Percentiles rank a stretch among this genome's conserved stretches.
These are phyloP conservation scores for Hibiscus tridactylites DNA, from an alignment of 345 rosid genomes.

Conservation along the genomic window DNA sequence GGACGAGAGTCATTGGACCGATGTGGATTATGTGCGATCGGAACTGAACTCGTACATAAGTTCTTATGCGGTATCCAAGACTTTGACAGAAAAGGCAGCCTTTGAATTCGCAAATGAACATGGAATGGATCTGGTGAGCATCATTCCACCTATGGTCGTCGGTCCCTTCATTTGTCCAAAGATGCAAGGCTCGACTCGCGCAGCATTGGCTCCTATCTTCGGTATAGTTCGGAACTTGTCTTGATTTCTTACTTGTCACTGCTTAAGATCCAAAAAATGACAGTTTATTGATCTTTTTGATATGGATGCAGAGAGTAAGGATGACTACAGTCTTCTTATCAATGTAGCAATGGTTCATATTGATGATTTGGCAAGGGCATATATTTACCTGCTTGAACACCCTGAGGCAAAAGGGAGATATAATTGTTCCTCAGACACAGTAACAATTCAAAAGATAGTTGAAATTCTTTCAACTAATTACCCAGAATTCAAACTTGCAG, in stretches of 20 bases:
- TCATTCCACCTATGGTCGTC: constrained; percentile 1
- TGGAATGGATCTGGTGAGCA: neutral
- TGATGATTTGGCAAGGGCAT: constrained; percentile 1
- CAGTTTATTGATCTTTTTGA: neutral
- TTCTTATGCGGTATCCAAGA: neutral
- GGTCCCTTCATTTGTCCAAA: constrained; percentile 3
- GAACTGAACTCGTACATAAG: neutral
- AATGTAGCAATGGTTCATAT: neutral
- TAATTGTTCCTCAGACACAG: neutral
- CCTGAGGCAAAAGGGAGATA: constrained; percentile 4
- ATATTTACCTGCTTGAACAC: neutral
- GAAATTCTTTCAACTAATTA: neutral
- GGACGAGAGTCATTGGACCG: neutral
- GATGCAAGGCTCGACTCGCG: neutral
- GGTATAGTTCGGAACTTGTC: neutral
- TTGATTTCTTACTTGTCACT: neutral
- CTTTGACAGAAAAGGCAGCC: neutral
- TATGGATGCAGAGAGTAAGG: neutral
- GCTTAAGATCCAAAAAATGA: neutral
- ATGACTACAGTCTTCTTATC: neutral
- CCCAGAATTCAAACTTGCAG: neutral
- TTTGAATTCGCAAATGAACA: neutral
- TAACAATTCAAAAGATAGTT: neutral
- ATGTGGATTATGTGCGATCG: neutral
- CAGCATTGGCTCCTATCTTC: neutral